Evolutionary conservation across 805 yeast genomes (phyloP).

Genomic region (Candida nanaspora): DNA sequence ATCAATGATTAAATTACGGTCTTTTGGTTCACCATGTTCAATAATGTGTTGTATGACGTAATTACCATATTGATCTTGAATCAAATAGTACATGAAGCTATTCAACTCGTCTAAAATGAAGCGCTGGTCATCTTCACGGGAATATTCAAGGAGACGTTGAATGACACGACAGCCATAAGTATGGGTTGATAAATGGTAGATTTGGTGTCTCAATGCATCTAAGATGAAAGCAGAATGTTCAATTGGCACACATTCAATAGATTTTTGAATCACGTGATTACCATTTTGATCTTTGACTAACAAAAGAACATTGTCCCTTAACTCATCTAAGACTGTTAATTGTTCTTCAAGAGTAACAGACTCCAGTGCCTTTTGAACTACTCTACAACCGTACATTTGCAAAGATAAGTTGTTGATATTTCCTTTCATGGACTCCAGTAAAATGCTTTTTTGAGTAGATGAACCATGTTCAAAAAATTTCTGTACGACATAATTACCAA

Average conservation of each 20-base stretch:
- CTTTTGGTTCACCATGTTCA: constrained; percentile 66
- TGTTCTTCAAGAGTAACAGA: constrained; percentile 59
- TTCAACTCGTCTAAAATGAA: constrained; percentile 66
- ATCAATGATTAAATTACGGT: constrained; percentile 50
- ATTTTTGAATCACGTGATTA: constrained; percentile 94
- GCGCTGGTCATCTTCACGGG: constrained; percentile 56
- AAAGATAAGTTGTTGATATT: constrained; percentile 68
- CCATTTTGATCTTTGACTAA: constrained; percentile 96
- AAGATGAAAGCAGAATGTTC: constrained; percentile 63
- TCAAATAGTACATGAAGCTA: constrained; percentile 62
- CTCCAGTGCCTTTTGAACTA: constrained; percentile 89
- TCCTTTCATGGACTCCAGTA: constrained; percentile 67
- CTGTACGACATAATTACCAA: constrained; percentile 96
- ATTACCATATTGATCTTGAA: constrained; percentile 96
- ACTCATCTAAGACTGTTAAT: constrained; percentile 60
- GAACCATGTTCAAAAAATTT: constrained; percentile 84
- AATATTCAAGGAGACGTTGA: constrained; percentile 83
- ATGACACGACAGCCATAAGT: constrained; percentile 98
- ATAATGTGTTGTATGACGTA: constrained; percentile 95
- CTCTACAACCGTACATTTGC: constrained; percentile 98
- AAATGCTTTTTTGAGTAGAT: constrained; percentile 55
- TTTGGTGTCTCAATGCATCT: constrained; percentile 59
- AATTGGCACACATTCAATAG: constrained; percentile 81
- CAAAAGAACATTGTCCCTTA: constrained; percentile 47
- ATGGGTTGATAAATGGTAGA: constrained; percentile 85